Percentiles rank a stretch among this genome's conserved stretches.
Evolutionary conservation across 2,329 filamentous ascomycete genomes (phyloP).

Genomic region (Verticillium nubilum): DNA sequence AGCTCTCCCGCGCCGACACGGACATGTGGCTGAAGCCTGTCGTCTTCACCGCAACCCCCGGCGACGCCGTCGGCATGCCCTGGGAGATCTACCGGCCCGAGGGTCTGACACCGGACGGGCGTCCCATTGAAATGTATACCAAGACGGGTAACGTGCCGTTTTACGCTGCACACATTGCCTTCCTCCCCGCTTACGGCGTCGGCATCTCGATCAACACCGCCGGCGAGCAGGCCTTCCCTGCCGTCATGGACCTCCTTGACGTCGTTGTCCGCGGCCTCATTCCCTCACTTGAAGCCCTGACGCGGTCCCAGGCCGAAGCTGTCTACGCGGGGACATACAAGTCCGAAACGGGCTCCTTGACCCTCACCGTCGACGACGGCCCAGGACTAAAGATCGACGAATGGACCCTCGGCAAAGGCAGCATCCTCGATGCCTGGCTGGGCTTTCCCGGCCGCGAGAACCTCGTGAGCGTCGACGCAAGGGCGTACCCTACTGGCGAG

Average conservation of each 20-base stretch:
- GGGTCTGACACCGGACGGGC: conserved; percentile 20
- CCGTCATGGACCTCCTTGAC: conserved; percentile 14
- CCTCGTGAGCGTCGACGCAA: not conserved
- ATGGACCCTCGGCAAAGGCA: conserved; percentile 29
- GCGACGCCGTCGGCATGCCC: conserved; percentile 27
- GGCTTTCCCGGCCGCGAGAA: not conserved
- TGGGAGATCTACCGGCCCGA: conserved; percentile 27
- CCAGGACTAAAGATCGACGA: conserved; percentile 32
- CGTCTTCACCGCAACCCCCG: conserved; percentile 29
- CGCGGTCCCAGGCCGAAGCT: conserved; percentile 27
- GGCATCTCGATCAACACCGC: conserved; percentile 32
- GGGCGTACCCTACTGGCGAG: not conserved
- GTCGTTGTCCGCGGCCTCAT: conserved; percentile 26
- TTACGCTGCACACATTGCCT: conserved; percentile 25
- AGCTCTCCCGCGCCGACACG: conserved; percentile 31
- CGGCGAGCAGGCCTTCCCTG: conserved; percentile 15
- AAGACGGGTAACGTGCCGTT: conserved; percentile 24
- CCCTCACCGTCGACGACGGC: conserved; percentile 29
- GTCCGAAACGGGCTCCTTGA: conserved; percentile 21
- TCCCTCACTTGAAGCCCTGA: conserved; percentile 36
- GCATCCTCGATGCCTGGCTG: not conserved
- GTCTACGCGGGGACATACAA: conserved; percentile 30
- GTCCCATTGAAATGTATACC: conserved; percentile 25
- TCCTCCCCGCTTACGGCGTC: conserved; percentile 29
- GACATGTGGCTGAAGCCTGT: conserved; percentile 40